Evolutionary conservation across 345 rosid species (phyloP), one percentile per base, ranked within the genome.

Genomic region (Garcia nutans): DNA sequence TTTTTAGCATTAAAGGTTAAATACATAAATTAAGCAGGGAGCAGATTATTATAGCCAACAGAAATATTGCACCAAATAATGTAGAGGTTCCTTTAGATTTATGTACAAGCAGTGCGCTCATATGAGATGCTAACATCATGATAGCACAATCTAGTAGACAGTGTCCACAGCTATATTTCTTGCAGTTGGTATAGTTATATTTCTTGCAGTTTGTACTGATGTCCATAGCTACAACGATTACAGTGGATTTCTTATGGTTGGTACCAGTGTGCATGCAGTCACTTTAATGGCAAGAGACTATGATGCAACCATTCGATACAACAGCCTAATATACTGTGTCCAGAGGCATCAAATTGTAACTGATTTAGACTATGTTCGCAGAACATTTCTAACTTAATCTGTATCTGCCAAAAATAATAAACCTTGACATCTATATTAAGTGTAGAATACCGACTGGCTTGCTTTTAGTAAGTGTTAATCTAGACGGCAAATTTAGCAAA

Each of bases 21-120:
- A 6, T 55, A 20, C n/a, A 63, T 12, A 73, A 42, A 70, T 72
- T 78, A 8, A 56, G 52, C 45, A 22, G 1, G 49, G 72, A 37
- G 68, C 47, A 44, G 17, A 70, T 57, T 37, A 37, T 37, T 6
- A n/a, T 37, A 37, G 41, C 41, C 41, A 37, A 37, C 41, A 37
- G 6, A 67, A 65, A 31, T 66, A 22, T 5, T 66, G 56, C 20
- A 47, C 44, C 33, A 58, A 8, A 22, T 17, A 19, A n/a, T 37
- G 19, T 17, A n/a, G 4, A 22, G 3, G 19, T 49, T 41, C 24
- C 3, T 65, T 20, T 17, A 65, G 68, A 15, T 37, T 41, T 22
- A 31, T 65, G 37, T 41, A 11, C 20, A 37, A 42, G 49, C 11
- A 47, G 41, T 7, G 7, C 15, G 49, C 37, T 23, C 26, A 10